These are phyloP conservation scores for Stylosanthes scabra DNA, from an alignment of 331 rosid species.

Conservation along the genomic window DNA sequence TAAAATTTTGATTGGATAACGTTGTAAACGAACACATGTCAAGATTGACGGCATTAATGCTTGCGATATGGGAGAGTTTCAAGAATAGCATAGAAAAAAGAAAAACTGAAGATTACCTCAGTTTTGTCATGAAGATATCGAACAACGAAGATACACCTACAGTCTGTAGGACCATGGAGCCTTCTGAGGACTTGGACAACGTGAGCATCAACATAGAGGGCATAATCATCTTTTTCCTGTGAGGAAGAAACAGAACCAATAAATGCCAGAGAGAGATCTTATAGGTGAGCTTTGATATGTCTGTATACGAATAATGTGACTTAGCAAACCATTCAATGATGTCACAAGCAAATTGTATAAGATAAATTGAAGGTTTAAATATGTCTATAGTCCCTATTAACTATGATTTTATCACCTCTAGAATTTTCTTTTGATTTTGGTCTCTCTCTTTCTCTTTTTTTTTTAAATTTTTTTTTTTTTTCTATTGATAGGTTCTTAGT, in stretches of 20 bases:
- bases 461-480: no score
- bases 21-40: neutral
- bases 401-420: no score
- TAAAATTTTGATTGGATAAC: no score
- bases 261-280: constrained; percentile 5
- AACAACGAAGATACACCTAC: constrained; percentile 48
- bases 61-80: constrained; percentile 3
- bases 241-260: constrained; percentile 31
- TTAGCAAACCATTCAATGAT: neutral
- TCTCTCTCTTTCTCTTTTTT: no score
- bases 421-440: no score
- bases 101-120: constrained; percentile 53
- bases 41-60: constrained; percentile 5
- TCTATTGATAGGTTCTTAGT: no score
- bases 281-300: neutral
- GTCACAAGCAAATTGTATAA: neutral
- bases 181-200: constrained; percentile 41
- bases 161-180: constrained; percentile 42
- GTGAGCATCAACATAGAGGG: constrained; percentile 52
- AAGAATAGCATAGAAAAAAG: neutral
- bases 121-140: constrained; percentile 49
- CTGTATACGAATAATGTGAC: neutral
- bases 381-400: no score
- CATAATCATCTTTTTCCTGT: constrained; percentile 72
- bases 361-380: neutral